Percentiles rank a stretch among this genome's conserved stretches.
These are phyloP conservation scores for Cutaneotrichosporon spelunceum DNA, from an alignment of 1,284 basidiomycete species.

Conservation along the genomic window DNA sequence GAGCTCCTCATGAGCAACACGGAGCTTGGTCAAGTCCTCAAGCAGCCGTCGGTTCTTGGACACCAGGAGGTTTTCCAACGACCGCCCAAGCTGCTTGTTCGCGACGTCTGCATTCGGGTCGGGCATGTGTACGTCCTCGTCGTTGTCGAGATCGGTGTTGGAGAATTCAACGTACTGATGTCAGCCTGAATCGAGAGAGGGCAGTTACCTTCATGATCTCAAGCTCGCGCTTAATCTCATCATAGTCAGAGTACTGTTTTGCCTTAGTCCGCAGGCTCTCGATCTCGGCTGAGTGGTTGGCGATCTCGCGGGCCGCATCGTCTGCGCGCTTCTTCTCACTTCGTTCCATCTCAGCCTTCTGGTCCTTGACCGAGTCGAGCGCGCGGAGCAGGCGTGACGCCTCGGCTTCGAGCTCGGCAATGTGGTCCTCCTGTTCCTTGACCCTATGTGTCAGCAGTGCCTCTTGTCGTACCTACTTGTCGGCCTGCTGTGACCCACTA, in stretches of 20 bases:
- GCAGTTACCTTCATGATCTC: constrained; percentile 87
- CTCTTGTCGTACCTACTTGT: constrained; percentile 57
- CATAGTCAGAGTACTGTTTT: constrained; percentile 76
- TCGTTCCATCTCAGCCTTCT: constrained; percentile 57
- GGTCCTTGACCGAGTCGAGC: constrained; percentile 66
- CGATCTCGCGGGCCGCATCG: constrained; percentile 62
- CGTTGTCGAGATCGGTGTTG: constrained; percentile 66
- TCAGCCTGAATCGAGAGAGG: neutral
- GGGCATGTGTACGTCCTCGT: constrained; percentile 64
- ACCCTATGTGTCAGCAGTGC: constrained; percentile 56
- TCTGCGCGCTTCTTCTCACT: constrained; percentile 59
- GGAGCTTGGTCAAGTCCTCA: constrained; percentile 86
- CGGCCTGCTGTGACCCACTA: constrained; percentile 71
- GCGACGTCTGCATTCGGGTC: constrained; percentile 82
- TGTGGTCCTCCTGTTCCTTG: constrained; percentile 66
- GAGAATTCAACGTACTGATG: constrained; percentile 89
- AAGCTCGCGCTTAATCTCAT: constrained; percentile 91
- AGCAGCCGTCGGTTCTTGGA: constrained; percentile 92
- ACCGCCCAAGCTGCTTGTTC: constrained; percentile 68
- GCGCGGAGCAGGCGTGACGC: constrained; percentile 64
- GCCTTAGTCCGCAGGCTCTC: constrained; percentile 65
- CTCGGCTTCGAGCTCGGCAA: constrained; percentile 70
- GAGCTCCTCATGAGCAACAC: constrained; percentile 76
- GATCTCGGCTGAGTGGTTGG: constrained; percentile 62
- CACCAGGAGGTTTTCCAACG: constrained; percentile 84